Evolutionary conservation across 352 stramenopile genomes (phyloP), one percentile per base, ranked within the genome.

Genomic region (Phytophthora podocarpi): DNA sequence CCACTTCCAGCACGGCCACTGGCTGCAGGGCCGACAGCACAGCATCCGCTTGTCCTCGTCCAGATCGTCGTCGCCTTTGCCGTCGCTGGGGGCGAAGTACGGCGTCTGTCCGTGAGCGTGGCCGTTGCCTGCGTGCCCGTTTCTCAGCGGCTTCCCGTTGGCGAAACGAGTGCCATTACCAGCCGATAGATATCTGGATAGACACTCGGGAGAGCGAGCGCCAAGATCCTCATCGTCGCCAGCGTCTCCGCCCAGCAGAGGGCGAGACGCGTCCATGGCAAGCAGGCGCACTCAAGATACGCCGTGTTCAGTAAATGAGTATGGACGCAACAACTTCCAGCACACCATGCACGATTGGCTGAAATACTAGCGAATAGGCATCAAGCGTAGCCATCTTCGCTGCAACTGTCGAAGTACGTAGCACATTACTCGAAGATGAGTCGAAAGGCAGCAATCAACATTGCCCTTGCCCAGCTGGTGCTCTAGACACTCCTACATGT

Each of bases 1-100:
- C 78, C 77, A 87, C 18, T 85, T 83, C 80, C 78, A 87, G 71
- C 80, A 90, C 12, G 54, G 64, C 77, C 67, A 85, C 9, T 79
- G 62, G 16, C 63, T 71, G 37, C 75, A 87, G 5, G 57, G 39
- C 4, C 59, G 53, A 34, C 54, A 71, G 21, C 67, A 65, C 18
- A 71, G 42, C 27, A 21, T 2, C 11, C 45, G 30, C n/a, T 58
- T 47, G 48, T 63, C 52, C 28, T 63, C 46, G 4, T 64, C 51
- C 36, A 58, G 37, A 46, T 61, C 59, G 4, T 74, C 66, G 34
- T 53, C 64, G 39, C 70, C 50, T 43, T 61, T 70, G 28, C 51
- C 56, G 37, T 68, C 35, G 12, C 41, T 65, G 1, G 45, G 32
- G 23, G 31, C 59, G 16, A 73, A 54, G 45, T 62, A 69, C 1